Evolutionary conservation across 306 rosid genomes (phyloP), one percentile per base, ranked within the genome.

Genomic region (Corylus heterophylla): DNA sequence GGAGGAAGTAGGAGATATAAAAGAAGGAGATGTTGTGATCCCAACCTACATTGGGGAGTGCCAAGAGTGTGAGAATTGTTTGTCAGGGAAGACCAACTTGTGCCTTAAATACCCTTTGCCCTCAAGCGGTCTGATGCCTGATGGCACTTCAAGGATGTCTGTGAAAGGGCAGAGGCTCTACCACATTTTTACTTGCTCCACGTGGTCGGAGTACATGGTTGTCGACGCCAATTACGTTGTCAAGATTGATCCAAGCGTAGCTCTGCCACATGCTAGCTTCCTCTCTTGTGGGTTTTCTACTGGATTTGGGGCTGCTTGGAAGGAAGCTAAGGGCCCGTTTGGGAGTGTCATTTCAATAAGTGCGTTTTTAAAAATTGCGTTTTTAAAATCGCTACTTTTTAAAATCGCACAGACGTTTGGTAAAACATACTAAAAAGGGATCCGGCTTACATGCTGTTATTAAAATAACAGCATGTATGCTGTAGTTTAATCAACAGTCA

Each of bases 291-390:
- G 87, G 17, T 86, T 86, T 55, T 78, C 89, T 3, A 74, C 83
- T 27, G 87, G 87, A 17, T 80, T 74, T 37, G 89, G 87, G 8
- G 83, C 81, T 66, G 75, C 83, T 42, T 86, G 89, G 87, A 81
- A 83, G 81, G 79, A 52, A 47, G 85, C 82, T 42, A 10, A n/a
- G n/a, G n/a, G n/a, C n/a, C n/a, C n/a, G n/a, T n/a, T n/a, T n/a
- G n/a, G n/a, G n/a, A n/a, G n/a, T n/a, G n/a, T n/a, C n/a, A n/a
- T n/a, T n/a, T n/a, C n/a, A n/a, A n/a, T n/a, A n/a, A n/a, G n/a
- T n/a, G n/a, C n/a, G n/a, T n/a, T n/a, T n/a, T n/a, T n/a, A n/a
- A n/a, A n/a, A n/a, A n/a, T n/a, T n/a, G n/a, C n/a, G n/a, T n/a
- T n/a, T n/a, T n/a, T n/a, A n/a, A n/a, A n/a, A n/a, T n/a, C n/a